Evolutionary conservation across 108 stramenopile genomes (phyloP), one percentile per base, ranked within the genome.

Genomic region (Skeletonema menzelii): DNA sequence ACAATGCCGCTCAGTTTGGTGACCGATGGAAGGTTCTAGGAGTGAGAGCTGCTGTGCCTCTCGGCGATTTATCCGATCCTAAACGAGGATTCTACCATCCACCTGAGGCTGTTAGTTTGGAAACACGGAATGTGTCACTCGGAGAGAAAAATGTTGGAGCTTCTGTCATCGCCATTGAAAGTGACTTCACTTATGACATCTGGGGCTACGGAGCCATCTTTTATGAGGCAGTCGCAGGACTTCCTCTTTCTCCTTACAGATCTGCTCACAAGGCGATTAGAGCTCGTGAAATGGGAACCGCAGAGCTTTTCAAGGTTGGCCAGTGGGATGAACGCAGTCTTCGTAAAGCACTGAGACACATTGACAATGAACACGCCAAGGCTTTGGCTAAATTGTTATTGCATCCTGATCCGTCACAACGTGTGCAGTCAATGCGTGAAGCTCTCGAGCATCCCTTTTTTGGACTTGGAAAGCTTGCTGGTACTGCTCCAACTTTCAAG

Each of bases 1-100:
- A 94, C 79, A 94, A 94, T 67, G 89, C 86, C 59, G 93, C 91
- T 17, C 92, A 92, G 66, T 94, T 94, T 67, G 87, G 89, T 26
- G 84, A 81, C 53, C 88, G 93, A 4, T 94, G 93, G 93, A 94
- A 94, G 62, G 70, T 91, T 44, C 69, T 94, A 13, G 93, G 93
- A 13, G 87, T 94, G 15, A 87, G 93, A 17, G 93, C 88, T 34
- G 84, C 85, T 73, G 80, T 88, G 10, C 73, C 76, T 0, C 65
- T 94, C 8, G 89, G 93, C 3, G 69, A 84, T 56, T 70, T 78
- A 17, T 91, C 91, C 5, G 78, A 94, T 67, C 93, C 93, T 15
- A 81, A 77, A 11, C 80, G 93, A 61, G 93, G 93, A 8, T 94
- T 91, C 59, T 94, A 90, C 59, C 93, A 94, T 68, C 93, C 93